Percentiles rank a stretch among this genome's conserved stretches.
Evolutionary conservation across 2,329 filamentous ascomycete species (phyloP).

Genomic region (Penicillium sp.): DNA sequence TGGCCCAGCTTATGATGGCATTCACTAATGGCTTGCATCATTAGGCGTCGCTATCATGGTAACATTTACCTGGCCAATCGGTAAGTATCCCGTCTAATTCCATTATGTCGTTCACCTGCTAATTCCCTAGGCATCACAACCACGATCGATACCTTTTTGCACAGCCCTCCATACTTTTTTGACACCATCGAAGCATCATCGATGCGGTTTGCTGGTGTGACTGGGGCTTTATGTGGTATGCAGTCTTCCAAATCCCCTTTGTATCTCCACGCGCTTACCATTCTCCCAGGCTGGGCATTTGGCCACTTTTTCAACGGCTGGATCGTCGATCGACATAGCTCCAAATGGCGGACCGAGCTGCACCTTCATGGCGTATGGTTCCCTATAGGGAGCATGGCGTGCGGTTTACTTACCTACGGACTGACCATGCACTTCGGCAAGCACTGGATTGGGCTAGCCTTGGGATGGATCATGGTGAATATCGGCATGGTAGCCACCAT

Average conservation of each 20-base stretch:
- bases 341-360: slow-evolving; percentile 33
- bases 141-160: slow-evolving; percentile 37
- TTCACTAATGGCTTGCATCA: slow-evolving; percentile 1
- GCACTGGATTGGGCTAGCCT: slow-evolving; percentile 39
- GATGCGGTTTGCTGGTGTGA: slow-evolving; percentile 38
- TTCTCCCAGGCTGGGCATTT: slow-evolving; percentile 28
- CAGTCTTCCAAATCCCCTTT: neutral
- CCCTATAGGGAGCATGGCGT: slow-evolving; percentile 31
- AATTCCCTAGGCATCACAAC: slow-evolving; percentile 32
- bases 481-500: slow-evolving; percentile 37
- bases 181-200: slow-evolving; percentile 37
- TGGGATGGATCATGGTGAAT: slow-evolving; percentile 41
- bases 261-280: neutral
- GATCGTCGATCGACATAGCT: slow-evolving; percentile 27
- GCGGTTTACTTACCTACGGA: slow-evolving; percentile 36
- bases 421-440: slow-evolving; percentile 36
- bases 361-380: slow-evolving; percentile 40
- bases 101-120: neutral
- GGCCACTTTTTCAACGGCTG: slow-evolving; percentile 40
- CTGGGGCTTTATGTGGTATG: slow-evolving; percentile 34
- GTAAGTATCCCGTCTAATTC: slow-evolving; percentile 14
- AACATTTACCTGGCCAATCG: slow-evolving; percentile 42
- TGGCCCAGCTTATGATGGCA: neutral
- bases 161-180: slow-evolving; percentile 37
- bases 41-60: slow-evolving; percentile 34